Conservation (phyloP, 2,329 filamentous ascomycete genomes). For the Harringtonia lauricola region DNA sequence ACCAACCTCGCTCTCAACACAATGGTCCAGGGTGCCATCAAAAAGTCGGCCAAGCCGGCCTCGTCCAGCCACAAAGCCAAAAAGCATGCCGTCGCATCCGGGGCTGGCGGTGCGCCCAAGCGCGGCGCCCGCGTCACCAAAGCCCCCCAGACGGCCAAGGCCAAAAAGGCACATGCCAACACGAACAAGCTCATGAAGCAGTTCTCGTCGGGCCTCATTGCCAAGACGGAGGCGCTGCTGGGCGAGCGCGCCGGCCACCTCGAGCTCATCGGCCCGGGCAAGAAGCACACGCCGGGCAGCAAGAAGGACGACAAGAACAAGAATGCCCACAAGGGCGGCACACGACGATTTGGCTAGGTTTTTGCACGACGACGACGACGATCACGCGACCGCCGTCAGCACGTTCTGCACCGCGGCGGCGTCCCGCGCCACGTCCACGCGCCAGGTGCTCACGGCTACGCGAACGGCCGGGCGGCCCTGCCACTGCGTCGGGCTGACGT, state of each 20-base stretch:
- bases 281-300: constrained; percentile 25
- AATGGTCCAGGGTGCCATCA: constrained; percentile 47
- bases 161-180: constrained; percentile 22
- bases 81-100: constrained; percentile 19
- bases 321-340: constrained; percentile 27
- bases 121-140: constrained; percentile 37
- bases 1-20: neutral
- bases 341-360: constrained; percentile 45
- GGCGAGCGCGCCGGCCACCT: constrained; percentile 49
- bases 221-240: constrained; percentile 45
- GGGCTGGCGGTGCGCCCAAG: constrained; percentile 15
- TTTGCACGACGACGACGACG: neutral
- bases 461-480: constrained; percentile 60
- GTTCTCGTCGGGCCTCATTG: constrained; percentile 41
- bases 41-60: constrained; percentile 29
- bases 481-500: constrained; percentile 76
- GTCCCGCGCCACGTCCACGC: constrained; percentile 58
- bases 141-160: constrained; percentile 26
- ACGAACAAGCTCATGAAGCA: constrained; percentile 44
- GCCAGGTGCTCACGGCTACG: constrained; percentile 83
- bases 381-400: constrained; percentile 22
- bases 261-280: constrained; percentile 46
- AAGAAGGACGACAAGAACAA: neutral
- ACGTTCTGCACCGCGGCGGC: constrained; percentile 52
- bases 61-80: constrained; percentile 19